Conservation (phyloP, 257 asterid species). For the Nemophila menziesii region DNA sequence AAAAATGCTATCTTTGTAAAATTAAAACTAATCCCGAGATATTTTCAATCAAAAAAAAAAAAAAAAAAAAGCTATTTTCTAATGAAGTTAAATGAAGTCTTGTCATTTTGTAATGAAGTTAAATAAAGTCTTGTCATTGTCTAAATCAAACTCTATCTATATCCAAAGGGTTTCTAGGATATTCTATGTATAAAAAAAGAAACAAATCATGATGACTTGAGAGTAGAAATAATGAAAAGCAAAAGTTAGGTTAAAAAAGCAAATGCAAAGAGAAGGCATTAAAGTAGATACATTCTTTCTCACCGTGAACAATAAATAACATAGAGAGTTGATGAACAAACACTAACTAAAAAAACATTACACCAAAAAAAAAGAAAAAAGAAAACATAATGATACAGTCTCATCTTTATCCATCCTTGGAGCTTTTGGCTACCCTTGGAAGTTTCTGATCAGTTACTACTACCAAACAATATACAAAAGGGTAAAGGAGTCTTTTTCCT, state of each 20-base stretch:
- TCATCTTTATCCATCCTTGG: constrained; percentile 21
- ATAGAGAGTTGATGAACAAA: constrained; percentile 8
- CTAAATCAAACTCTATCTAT: too few relatives aligned
- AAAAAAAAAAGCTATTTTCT: too few relatives aligned
- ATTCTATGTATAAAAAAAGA: too few relatives aligned
- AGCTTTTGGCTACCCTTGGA: constrained; percentile 19
- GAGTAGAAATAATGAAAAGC: too few relatives aligned
- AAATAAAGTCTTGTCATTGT: not conserved
- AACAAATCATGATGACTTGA: too few relatives aligned
- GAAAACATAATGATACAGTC: constrained; percentile 5
- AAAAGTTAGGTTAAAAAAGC: not conserved
- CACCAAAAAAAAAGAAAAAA: constrained; percentile 1
- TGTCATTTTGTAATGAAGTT: too few relatives aligned
- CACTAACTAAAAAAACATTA: constrained; percentile 11
- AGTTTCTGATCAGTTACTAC: constrained; percentile 19
- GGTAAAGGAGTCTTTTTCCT: constrained; percentile 23
- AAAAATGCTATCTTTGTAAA: too few relatives aligned
- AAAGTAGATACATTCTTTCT: constrained; percentile 6
- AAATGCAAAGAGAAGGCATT: not conserved
- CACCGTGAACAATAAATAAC: constrained; percentile 1
- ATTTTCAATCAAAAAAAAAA: too few relatives aligned
- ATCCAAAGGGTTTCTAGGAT: too few relatives aligned
- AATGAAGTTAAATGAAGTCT: too few relatives aligned
- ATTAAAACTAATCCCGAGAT: too few relatives aligned
- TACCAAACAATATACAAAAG: constrained; percentile 46